A percentile compares a stretch with the other conserved stretches of the same genome.
Evolutionary conservation across 2,329 filamentous ascomycete species (phyloP).

Genomic region (Ilyonectria destructans): DNA sequence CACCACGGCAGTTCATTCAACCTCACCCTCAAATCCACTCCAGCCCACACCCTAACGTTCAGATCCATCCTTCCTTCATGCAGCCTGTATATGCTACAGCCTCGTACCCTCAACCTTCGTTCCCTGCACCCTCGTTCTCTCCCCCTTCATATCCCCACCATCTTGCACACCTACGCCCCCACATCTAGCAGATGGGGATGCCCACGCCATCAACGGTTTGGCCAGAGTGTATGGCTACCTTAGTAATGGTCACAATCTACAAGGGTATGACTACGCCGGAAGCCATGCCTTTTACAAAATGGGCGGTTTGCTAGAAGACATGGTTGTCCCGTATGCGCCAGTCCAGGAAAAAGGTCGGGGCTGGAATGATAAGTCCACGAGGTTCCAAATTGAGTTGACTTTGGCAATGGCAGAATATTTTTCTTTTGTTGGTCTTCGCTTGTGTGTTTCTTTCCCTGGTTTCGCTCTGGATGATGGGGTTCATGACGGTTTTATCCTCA

Average conservation of each 20-base stretch:
- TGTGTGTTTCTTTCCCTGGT: not conserved
- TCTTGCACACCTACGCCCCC: slow-evolving; percentile 35
- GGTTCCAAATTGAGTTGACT: not conserved
- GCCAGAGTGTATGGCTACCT: not conserved
- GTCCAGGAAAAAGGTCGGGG: not conserved
- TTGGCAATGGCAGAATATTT: not conserved
- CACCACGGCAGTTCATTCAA: slow-evolving; percentile 23
- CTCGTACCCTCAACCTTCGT: not conserved
- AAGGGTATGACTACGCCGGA: not conserved
- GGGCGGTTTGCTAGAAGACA: not conserved
- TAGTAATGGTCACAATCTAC: too few relatives aligned
- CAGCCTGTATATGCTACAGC: not conserved
- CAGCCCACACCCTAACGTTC: not conserved
- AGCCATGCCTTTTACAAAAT: not conserved
- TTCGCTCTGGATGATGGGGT: slow-evolving; percentile 4
- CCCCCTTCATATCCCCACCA: slow-evolving; percentile 17
- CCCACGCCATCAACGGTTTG: not conserved
- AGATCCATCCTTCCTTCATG: slow-evolving; percentile 16
- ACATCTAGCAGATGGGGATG: slow-evolving; percentile 27
- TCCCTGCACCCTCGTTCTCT: slow-evolving; percentile 21
- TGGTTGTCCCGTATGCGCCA: not conserved
- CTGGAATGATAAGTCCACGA: not conserved
- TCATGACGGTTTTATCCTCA: slow-evolving; percentile 19
- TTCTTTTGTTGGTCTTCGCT: not conserved
- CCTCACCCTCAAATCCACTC: not conserved